Base-by-base conservation (phyloP, 805 yeast species). In the Schizosaccharomyces cryophilus region DNA sequence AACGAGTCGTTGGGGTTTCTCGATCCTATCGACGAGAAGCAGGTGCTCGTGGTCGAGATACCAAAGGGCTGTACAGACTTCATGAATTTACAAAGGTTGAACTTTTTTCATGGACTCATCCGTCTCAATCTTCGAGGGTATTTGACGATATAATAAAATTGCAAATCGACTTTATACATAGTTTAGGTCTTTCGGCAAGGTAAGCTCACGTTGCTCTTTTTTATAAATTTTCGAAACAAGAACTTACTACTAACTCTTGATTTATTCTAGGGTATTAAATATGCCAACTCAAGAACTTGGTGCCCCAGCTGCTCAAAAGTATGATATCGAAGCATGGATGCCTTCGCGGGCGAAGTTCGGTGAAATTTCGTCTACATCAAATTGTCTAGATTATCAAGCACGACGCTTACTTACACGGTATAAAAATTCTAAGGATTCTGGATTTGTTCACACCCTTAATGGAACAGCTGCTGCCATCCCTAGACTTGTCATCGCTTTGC, bases 391-490 rank as follows among this genome's bases (percentile, higher is more conserved):
- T 65, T 93, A 80, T 70, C 98, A 93, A 72, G 73, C 95, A 6
- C 77, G 95, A 70, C 77, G 97, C 67, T 75, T 93, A 66, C 82
- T 83, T 48, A 84, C 94, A 5, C 79, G 78, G 62, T 81, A 74
- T 66, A 74, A 73, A 61, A 69, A 70, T 42, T 59, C 61, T 0
- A 67, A 66, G 42, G 64, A 67, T 61, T 72, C 71, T 58, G 64
- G 73, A n/a, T 85, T 77, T 67, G 87, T 80, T 0, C 88, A 86
- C 64, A 93, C 98, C 0, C 75, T 93, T 58, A 93, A 93, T 66
- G 98, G 96, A 19, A 93, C 98, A 0, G 95, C 95, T 1, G 78
- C 89, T 78, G 98, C 98, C 0, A 83, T 90, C 17, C 98, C 98
- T 1, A 75, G 98, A 63, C 83, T 89, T 0, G 81, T 93, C 21